Evolutionary conservation across 805 yeast genomes (phyloP).

Genomic region (Candida quercuum): DNA sequence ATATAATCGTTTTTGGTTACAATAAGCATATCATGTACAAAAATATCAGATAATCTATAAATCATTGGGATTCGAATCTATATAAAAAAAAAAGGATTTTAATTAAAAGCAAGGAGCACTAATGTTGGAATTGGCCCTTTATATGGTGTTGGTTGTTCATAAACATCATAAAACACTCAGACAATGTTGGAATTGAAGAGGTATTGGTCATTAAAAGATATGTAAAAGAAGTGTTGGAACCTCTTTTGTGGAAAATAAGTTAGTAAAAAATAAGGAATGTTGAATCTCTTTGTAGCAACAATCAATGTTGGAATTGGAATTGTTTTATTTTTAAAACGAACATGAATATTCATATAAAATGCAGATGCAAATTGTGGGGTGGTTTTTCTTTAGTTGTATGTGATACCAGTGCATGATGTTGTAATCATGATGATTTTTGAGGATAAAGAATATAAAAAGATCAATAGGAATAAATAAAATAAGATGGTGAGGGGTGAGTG

Average conservation of each 20-base stretch:
- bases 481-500: too few relatives aligned
- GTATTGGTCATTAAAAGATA: background rate
- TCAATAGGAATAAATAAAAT: too few relatives aligned
- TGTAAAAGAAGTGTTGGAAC: background rate
- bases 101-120: too few relatives aligned
- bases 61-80: too few relatives aligned
- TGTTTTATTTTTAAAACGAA: too few relatives aligned
- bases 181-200: background rate
- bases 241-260: background rate
- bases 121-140: slow-evolving; percentile 1
- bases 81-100: too few relatives aligned
- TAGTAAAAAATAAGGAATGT: background rate
- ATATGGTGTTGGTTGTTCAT: background rate
- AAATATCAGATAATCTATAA: too few relatives aligned
- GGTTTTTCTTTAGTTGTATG: too few relatives aligned
- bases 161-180: background rate
- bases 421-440: background rate
- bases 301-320: background rate
- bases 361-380: background rate
- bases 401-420: too few relatives aligned
- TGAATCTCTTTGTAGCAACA: background rate
- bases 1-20: too few relatives aligned
- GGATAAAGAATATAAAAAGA: background rate
- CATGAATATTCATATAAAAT: background rate
- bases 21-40: too few relatives aligned